phyloP scores from a whole-genome alignment of 495 filamentous ascomycete species.

The Aspergillus steynii region DNA sequence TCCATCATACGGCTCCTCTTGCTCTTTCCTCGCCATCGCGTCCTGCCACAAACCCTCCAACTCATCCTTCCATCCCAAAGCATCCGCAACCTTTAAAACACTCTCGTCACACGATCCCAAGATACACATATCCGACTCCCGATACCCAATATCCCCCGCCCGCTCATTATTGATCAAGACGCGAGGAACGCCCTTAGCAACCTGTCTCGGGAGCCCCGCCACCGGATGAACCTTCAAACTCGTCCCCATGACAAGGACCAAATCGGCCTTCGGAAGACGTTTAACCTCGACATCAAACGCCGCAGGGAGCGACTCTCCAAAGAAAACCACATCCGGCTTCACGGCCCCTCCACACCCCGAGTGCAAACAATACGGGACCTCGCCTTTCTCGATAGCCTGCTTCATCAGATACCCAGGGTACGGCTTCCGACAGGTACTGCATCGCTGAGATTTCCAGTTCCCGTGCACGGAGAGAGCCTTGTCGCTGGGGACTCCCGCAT shows the following conservation, averaged over 20 bases:
- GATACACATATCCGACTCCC: constrained; percentile 65
- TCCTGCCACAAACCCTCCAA: constrained; percentile 63
- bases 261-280: constrained; percentile 60
- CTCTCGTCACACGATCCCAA: constrained; percentile 73
- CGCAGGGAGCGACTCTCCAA: constrained; percentile 74
- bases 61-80: constrained; percentile 78
- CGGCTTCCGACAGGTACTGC: constrained; percentile 68
- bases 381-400: constrained; percentile 54
- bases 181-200: constrained; percentile 58
- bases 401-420: constrained; percentile 70
- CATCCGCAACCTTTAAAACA: constrained; percentile 70
- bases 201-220: constrained; percentile 63
- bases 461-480: constrained; percentile 84
- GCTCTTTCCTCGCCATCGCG: constrained; percentile 31
- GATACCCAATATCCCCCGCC: constrained; percentile 69
- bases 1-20: constrained; percentile 15
- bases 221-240: constrained; percentile 82
- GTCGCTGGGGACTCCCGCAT: constrained; percentile 72
- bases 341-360: constrained; percentile 68
- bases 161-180: constrained; percentile 78
- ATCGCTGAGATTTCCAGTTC: constrained; percentile 78
- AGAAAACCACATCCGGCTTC: constrained; percentile 95
- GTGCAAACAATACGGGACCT: constrained; percentile 65
- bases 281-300: constrained; percentile 57
- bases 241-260: constrained; percentile 85